phyloP scores from a whole-genome alignment of 768 basidiomycete species.

The Sutorius australiensis region DNA sequence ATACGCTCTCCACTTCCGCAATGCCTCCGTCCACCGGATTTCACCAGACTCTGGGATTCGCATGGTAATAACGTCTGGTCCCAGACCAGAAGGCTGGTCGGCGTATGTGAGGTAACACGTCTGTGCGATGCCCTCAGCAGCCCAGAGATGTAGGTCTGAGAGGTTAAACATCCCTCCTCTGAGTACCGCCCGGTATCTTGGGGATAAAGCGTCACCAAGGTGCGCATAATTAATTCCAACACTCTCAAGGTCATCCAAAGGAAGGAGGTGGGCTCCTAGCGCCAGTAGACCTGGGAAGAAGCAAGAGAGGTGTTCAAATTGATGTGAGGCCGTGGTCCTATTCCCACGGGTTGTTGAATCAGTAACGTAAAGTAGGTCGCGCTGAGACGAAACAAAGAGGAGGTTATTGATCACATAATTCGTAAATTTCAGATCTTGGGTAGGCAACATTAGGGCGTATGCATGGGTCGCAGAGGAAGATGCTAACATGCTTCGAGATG shows the following conservation, averaged over 20 bases:
- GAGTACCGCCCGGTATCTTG: slow-evolving; percentile 28
- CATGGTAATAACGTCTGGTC: slow-evolving; percentile 53
- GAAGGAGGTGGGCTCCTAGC: slow-evolving; percentile 61
- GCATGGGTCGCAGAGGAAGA: neutral
- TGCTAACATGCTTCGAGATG: slow-evolving; percentile 65
- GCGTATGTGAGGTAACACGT: slow-evolving; percentile 70
- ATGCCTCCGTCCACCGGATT: slow-evolving; percentile 26
- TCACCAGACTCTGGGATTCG: slow-evolving; percentile 23
- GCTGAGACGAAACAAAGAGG: slow-evolving; percentile 61
- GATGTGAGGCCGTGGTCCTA: slow-evolving; percentile 39
- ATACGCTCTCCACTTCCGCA: slow-evolving; percentile 46
- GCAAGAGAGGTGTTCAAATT: slow-evolving; percentile 72
- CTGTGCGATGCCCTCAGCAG: slow-evolving; percentile 69
- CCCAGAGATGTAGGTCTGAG: slow-evolving; percentile 69
- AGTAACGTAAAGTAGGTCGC: slow-evolving; percentile 67
- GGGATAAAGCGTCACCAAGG: slow-evolving; percentile 30
- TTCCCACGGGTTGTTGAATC: slow-evolving; percentile 37
- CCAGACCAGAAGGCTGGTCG: slow-evolving; percentile 65
- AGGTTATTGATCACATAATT: slow-evolving; percentile 61
- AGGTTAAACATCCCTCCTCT: slow-evolving; percentile 43
- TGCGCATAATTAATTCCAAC: slow-evolving; percentile 44
- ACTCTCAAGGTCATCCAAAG: slow-evolving; percentile 47
- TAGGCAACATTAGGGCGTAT: slow-evolving; percentile 3
- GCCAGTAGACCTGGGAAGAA: slow-evolving; percentile 76
- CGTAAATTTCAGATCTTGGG: slow-evolving; percentile 56